These are phyloP conservation scores for Andrographis paniculata DNA, from an alignment of 305 asterid species.

Conservation along the genomic window DNA sequence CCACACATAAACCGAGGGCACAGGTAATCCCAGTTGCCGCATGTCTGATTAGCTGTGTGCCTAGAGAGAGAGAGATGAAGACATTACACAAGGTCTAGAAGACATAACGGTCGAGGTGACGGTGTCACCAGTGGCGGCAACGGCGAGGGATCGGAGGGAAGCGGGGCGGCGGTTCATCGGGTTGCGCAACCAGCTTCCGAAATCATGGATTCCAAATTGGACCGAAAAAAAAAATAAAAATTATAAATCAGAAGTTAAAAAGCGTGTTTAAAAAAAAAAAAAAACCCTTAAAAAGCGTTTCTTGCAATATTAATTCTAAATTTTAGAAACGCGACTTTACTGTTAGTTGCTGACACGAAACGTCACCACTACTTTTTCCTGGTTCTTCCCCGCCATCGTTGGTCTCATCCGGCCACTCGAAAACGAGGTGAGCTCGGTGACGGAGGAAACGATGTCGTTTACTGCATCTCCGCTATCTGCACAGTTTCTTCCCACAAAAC, in stretches of 20 bases:
- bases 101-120: slow-evolving; percentile 37
- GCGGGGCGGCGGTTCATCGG: slow-evolving; percentile 50
- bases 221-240: background rate
- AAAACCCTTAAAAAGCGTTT: no score
- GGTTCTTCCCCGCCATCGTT: slow-evolving; percentile 30
- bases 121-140: slow-evolving; percentile 30
- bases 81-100: slow-evolving; percentile 40
- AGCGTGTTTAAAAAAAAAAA: no score
- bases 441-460: slow-evolving; percentile 43
- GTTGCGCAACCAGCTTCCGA: background rate
- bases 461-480: slow-evolving; percentile 33
- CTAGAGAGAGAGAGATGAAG: no score
- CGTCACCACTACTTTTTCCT: slow-evolving; percentile 21
- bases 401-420: slow-evolving; percentile 12
- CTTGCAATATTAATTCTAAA: no score
- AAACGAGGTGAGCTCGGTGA: no score
- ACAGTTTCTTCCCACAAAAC: slow-evolving; percentile 26
- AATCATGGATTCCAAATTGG: background rate
- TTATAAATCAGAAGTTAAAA: background rate
- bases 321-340: no score
- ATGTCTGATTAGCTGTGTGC: slow-evolving; percentile 14
- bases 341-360: slow-evolving; percentile 5
- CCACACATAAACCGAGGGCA: background rate
- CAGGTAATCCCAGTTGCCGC: slow-evolving; percentile 11
- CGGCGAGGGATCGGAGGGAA: slow-evolving; percentile 39